Conservation (phyloP, 805 yeast genomes). For the Metschnikowia continentalis region DNA sequence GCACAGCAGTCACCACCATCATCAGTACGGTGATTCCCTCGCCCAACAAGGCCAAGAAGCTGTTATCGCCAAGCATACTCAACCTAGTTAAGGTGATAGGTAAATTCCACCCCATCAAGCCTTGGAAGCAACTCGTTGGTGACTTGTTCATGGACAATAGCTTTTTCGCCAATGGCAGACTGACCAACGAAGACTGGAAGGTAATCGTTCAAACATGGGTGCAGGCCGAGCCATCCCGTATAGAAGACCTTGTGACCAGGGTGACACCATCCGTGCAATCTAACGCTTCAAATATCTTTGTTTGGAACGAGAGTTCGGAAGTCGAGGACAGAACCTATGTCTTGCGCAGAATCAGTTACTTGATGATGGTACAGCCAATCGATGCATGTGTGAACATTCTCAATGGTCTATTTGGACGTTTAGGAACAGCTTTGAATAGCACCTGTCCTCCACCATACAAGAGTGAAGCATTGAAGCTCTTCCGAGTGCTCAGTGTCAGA, state of each 20-base stretch:
- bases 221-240: conserved; percentile 54
- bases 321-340: conserved; percentile 48
- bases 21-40: conserved; percentile 53
- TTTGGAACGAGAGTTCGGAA: conserved; percentile 67
- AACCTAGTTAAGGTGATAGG: conserved; percentile 41
- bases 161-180: conserved; percentile 39
- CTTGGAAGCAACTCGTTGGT: conserved; percentile 60
- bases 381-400: conserved; percentile 53
- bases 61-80: conserved; percentile 41
- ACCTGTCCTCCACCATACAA: conserved; percentile 31
- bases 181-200: conserved; percentile 45
- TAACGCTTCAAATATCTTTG: conserved; percentile 58
- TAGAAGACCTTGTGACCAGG: conserved; percentile 45
- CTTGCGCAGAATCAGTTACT: conserved; percentile 58
- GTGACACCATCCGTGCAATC: conserved; percentile 38
- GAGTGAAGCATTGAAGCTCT: conserved; percentile 48
- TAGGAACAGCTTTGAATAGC: conserved; percentile 28
- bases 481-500: conserved; percentile 62
- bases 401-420: conserved; percentile 41
- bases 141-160: conserved; percentile 62
- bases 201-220: conserved; percentile 61
- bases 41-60: conserved; percentile 42
- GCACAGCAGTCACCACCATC: conserved; percentile 46
- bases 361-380: conserved; percentile 57
- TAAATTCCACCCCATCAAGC: conserved; percentile 36